These are phyloP conservation scores for Plenodomus biglobosus DNA, from an alignment of 2,329 filamentous ascomycete species.

Conservation along the genomic window DNA sequence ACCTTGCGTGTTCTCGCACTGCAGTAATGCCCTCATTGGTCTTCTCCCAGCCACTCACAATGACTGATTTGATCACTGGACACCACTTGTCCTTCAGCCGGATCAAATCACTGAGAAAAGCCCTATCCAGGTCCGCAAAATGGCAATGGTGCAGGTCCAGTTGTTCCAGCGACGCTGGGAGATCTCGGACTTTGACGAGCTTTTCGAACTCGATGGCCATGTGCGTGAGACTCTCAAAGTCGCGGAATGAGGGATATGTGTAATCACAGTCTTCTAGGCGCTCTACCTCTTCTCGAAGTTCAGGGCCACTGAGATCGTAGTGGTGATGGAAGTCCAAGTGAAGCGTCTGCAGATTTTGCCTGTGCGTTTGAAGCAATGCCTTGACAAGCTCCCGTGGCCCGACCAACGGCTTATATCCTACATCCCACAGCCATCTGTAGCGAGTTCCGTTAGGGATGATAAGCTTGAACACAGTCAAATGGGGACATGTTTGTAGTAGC, in stretches of 20 bases:
- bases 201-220: slow-evolving; percentile 3
- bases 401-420: slow-evolving; percentile 1
- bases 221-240: slow-evolving; percentile 1
- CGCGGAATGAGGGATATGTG: not conserved
- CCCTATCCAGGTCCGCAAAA: not conserved
- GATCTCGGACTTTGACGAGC: not conserved
- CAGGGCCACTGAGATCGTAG: not conserved
- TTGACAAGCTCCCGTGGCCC: slow-evolving; percentile 3
- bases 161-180: not conserved
- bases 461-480: not conserved
- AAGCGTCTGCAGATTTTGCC: not conserved
- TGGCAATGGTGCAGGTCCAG: not conserved
- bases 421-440: not conserved
- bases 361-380: slow-evolving; percentile 4
- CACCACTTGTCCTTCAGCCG: slow-evolving; percentile 3
- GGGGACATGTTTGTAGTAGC: not conserved
- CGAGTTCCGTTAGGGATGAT: not conserved
- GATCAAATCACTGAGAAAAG: not conserved
- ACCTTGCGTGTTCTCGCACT: not conserved
- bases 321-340: not conserved
- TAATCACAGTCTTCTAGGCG: not conserved
- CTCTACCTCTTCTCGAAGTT: not conserved
- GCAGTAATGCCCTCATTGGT: not conserved
- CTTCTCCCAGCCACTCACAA: not conserved
- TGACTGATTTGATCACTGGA: slow-evolving; percentile 1